Evolutionary conservation across 2,329 filamentous ascomycete species (phyloP).

Genomic region (Hymenoscyphus salicellus): DNA sequence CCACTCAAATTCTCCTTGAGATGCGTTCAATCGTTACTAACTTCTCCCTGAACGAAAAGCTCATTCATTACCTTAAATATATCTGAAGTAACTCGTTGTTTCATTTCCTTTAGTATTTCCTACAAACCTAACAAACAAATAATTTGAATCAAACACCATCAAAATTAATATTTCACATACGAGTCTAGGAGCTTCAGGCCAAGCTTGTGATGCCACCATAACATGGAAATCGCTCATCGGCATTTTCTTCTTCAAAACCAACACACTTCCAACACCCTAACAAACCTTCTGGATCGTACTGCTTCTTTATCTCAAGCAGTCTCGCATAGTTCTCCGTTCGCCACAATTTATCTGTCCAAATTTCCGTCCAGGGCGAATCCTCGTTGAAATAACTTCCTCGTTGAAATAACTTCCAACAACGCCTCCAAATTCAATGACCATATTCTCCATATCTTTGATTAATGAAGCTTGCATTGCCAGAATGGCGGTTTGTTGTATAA

Average conservation of each 20-base stretch:
- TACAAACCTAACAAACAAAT: not conserved
- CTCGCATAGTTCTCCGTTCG: constrained; percentile 19
- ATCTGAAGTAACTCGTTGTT: too few relatives aligned
- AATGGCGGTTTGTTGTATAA: constrained; percentile 10
- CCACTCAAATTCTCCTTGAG: too few relatives aligned
- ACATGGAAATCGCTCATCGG: not conserved
- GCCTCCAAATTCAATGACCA: constrained; percentile 5
- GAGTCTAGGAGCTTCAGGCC: not conserved
- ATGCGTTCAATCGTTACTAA: too few relatives aligned
- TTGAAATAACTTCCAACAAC: constrained; percentile 19
- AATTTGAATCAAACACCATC: not conserved
- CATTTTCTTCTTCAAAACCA: not conserved
- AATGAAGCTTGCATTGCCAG: constrained; percentile 4
- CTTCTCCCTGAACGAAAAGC: too few relatives aligned
- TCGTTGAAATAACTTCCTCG: constrained; percentile 25
- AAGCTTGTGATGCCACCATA: not conserved
- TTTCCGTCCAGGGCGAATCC: constrained; percentile 16
- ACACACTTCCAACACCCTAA: constrained; percentile 4
- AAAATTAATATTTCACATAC: not conserved
- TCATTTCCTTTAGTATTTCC: too few relatives aligned
- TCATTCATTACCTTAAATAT: too few relatives aligned
- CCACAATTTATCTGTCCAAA: constrained; percentile 23
- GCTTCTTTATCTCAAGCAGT: constrained; percentile 10
- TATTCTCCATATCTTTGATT: not conserved
- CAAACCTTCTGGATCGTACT: not conserved